Evolutionary conservation across 768 basidiomycete genomes (phyloP), one percentile per base, ranked within the genome.

Genomic region (Mycena amicta): DNA sequence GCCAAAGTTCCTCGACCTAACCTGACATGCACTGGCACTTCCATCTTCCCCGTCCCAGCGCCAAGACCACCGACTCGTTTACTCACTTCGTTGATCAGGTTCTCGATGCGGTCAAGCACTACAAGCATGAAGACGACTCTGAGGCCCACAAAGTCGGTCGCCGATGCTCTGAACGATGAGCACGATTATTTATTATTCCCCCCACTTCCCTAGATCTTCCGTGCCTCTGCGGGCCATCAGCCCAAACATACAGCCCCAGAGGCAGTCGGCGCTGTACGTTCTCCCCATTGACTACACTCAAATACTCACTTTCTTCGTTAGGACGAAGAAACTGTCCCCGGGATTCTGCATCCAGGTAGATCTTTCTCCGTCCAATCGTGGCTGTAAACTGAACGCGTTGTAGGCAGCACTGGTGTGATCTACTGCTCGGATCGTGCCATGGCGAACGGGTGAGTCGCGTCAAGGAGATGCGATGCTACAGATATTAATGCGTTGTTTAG

Each of bases 381-480:
- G 46, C 49, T 26, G 50, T 46, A 37, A 3, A 30, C 50, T 62
- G 26, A 61, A 52, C 22, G 13, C 40, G 13, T 55, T 5, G 11
- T 41, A 50, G 81, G 82, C 45, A 81, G 80, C 66, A 83, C 82
- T 29, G 82, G 81, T 47, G 82, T 82, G 23, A 83, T 95, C 67
- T 97, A 95, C 71, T 95, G 93, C 72, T 93, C 91, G 1, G 92
- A 95, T 68, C 87, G 94, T 57, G 92, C 94, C n/a, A 92, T 93
- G 78, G 93, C 93, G 12, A 96, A 97, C 68, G 95, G 95, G 8
- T 49, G 26, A 5, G 25, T 28, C 12, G 8, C 6, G 25, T 49
- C 47, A 23, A 13, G 6, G 23, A 49, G 5, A 13, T 6, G 4
- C 6, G 26, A 25, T 22, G 25, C 13, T 8, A 45, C 43, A 8